phyloP scores from a whole-genome alignment of 116 monocot genomes.

The Phalaenopsis hybrid region DNA sequence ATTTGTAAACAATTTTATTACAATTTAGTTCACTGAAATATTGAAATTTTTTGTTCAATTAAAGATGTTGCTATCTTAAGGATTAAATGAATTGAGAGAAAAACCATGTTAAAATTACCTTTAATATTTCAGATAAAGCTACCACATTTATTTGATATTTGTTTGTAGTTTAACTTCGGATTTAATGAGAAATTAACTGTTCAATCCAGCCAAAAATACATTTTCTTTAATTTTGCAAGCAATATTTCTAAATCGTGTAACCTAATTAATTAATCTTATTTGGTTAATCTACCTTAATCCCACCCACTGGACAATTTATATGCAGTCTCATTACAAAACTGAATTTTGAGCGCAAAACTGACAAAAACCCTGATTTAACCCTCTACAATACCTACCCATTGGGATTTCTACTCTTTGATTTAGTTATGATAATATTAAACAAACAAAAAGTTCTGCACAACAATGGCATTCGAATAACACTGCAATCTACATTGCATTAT shows the following conservation, averaged over 20 bases:
- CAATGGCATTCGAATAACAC: neutral
- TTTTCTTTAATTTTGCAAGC: neutral
- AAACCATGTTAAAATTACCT: too few relatives aligned
- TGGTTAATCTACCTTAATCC: neutral
- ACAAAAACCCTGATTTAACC: neutral
- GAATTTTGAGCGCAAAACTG: neutral
- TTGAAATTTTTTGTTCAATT: too few relatives aligned
- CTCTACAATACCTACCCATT: neutral
- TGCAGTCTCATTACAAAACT: neutral
- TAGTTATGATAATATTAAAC: neutral
- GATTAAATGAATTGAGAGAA: too few relatives aligned
- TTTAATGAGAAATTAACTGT: neutral
- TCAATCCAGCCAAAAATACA: neutral
- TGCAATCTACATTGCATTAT: neutral
- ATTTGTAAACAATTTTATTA: too few relatives aligned
- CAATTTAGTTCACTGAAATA: too few relatives aligned
- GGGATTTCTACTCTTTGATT: neutral
- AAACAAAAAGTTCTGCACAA: neutral
- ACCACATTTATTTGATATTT: too few relatives aligned
- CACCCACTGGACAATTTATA: neutral
- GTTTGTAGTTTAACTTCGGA: too few relatives aligned
- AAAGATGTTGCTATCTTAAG: too few relatives aligned
- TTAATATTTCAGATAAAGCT: too few relatives aligned
- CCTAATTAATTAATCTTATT: neutral
- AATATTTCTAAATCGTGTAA: neutral